A percentile compares a stretch with the other conserved stretches of the same genome.
Evolutionary conservation across 2,329 filamentous ascomycete species (phyloP).

Genomic region (Xylaria sp.): DNA sequence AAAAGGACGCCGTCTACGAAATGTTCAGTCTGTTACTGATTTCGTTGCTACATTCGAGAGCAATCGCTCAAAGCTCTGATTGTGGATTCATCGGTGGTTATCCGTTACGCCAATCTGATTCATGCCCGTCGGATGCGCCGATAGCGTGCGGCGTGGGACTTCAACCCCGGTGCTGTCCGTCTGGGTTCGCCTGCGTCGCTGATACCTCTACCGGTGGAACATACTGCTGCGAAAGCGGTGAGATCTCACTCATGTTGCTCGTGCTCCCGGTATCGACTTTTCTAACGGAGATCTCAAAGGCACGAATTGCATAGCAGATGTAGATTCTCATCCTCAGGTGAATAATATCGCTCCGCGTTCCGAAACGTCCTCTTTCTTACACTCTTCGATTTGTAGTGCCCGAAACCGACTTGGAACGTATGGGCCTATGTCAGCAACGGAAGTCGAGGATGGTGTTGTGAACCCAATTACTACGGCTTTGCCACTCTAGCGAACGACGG

Average conservation of each 20-base stretch:
- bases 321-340: neutral
- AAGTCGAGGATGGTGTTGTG: neutral
- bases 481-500: neutral
- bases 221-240: neutral
- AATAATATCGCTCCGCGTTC: neutral
- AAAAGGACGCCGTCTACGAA: neutral
- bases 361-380: neutral
- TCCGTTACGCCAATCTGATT: neutral
- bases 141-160: neutral
- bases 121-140: neutral
- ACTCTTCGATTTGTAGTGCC: neutral
- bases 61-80: neutral
- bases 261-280: neutral
- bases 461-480: neutral
- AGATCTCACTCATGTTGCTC: neutral
- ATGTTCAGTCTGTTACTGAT: neutral
- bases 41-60: neutral
- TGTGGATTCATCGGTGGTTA: neutral
- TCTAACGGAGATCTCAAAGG: neutral
- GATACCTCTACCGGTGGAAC: neutral
- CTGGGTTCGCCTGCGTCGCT: neutral
- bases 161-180: neutral
- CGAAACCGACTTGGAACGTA: neutral
- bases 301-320: neutral
- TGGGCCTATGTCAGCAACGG: slow-evolving; percentile 1